phyloP scores from a whole-genome alignment of 306 rosid genomes.

The Psophocarpus tetragonolobus region DNA sequence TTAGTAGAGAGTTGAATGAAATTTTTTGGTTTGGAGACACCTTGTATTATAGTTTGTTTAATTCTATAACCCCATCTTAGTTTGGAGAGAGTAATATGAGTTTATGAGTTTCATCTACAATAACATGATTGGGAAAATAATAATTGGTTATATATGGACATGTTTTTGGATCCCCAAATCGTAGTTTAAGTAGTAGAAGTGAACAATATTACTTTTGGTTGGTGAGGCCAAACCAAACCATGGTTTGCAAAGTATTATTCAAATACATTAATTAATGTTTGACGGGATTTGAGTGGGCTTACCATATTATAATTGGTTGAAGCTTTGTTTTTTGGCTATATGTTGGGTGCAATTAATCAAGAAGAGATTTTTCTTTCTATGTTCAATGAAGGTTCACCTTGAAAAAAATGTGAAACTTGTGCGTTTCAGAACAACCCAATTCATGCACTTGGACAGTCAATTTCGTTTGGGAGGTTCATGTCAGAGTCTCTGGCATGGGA shows the following conservation, averaged over 20 bases:
- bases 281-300: not conserved
- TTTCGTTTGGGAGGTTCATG: constrained; percentile 89
- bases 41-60: not conserved
- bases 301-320: not conserved
- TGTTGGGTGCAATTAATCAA: constrained; percentile 27
- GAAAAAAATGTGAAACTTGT: constrained; percentile 47
- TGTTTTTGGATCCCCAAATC: not conserved
- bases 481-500: constrained; percentile 88
- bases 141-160: not conserved
- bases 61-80: not conserved
- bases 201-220: not conserved
- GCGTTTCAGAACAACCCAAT: constrained; percentile 64
- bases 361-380: not conserved
- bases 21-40: not conserved
- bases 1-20: not conserved
- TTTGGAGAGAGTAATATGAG: not conserved
- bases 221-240: not conserved
- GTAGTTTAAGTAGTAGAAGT: not conserved
- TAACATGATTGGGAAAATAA: not conserved
- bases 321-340: not conserved
- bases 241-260: not conserved
- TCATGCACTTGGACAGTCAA: constrained; percentile 82
- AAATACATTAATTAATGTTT: not conserved
- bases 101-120: not conserved
- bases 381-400: constrained; percentile 35